phyloP scores from a whole-genome alignment of 805 yeast species.

The Monosporozyma aerobia region DNA sequence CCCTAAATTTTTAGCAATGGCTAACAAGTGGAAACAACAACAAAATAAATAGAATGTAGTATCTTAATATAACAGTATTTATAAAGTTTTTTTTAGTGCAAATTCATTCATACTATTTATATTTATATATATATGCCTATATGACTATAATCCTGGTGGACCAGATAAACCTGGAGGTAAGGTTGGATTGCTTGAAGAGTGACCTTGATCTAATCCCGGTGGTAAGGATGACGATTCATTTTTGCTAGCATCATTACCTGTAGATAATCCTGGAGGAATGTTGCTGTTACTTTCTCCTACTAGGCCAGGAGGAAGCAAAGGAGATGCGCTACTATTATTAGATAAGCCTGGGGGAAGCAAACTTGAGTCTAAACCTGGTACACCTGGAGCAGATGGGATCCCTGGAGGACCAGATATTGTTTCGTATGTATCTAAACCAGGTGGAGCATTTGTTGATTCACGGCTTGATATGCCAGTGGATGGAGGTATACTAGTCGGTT shows the following conservation, averaged over 20 bases:
- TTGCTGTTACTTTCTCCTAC: not conserved
- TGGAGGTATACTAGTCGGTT: not conserved
- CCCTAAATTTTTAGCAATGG: constrained; percentile 37
- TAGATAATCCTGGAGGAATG: constrained; percentile 1
- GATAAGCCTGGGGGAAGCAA: constrained; percentile 7
- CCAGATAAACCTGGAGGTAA: constrained; percentile 10
- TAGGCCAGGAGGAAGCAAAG: not conserved
- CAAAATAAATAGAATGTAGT: constrained; percentile 1
- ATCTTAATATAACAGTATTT: not conserved
- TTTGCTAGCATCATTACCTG: constrained; percentile 1
- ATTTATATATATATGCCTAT: not conserved
- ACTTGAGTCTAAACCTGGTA: constrained; percentile 3
- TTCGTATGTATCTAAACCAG: not conserved
- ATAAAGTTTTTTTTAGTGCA: not conserved
- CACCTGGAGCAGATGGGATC: not conserved
- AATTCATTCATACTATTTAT: not conserved
- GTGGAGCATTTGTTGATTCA: not conserved
- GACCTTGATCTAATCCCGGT: not conserved
- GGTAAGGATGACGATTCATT: not conserved
- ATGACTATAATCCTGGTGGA: constrained; percentile 10
- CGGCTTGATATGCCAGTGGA: not conserved
- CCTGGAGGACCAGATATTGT: not conserved
- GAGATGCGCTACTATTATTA: not conserved
- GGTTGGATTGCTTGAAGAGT: not conserved
- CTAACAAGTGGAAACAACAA: constrained; percentile 39